These are phyloP conservation scores for Volvox reticuliferus DNA, from an alignment of 139 green algal genomes.

Conservation along the genomic window DNA sequence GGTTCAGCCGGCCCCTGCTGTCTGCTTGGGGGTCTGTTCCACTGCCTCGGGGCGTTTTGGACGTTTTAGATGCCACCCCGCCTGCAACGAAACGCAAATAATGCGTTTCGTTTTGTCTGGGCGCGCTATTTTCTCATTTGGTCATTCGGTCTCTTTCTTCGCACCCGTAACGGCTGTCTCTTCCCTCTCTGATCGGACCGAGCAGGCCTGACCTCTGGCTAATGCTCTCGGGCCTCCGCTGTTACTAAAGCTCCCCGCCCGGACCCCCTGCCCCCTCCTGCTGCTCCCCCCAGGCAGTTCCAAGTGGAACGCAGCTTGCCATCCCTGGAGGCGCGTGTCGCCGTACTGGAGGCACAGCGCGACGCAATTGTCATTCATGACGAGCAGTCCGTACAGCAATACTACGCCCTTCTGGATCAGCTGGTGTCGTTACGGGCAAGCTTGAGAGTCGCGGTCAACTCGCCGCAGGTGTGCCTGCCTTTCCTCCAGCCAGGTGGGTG, in stretches of 20 bases:
- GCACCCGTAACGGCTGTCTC: too few relatives aligned
- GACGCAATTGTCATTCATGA: slow-evolving; percentile 68
- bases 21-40: too few relatives aligned
- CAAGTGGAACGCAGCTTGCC: slow-evolving; percentile 73
- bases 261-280: neutral
- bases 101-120: too few relatives aligned
- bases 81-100: too few relatives aligned
- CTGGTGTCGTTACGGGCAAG: slow-evolving; percentile 43
- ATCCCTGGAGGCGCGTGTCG: slow-evolving; percentile 59
- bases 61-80: too few relatives aligned
- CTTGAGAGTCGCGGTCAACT: slow-evolving; percentile 56
- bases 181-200: too few relatives aligned
- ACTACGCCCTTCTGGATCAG: slow-evolving; percentile 67
- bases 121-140: too few relatives aligned
- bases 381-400: slow-evolving; percentile 53
- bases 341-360: slow-evolving; percentile 25
- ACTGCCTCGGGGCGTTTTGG: too few relatives aligned
- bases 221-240: too few relatives aligned
- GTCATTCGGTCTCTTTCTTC: too few relatives aligned
- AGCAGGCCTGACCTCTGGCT: too few relatives aligned
- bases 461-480: slow-evolving; percentile 66
- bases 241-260: neutral
- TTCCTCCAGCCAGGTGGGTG: slow-evolving; percentile 86
- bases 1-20: too few relatives aligned
- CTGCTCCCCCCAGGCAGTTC: slow-evolving; percentile 46